phyloP scores from a whole-genome alignment of 306 rosid species.

The Purshia tridentata region DNA sequence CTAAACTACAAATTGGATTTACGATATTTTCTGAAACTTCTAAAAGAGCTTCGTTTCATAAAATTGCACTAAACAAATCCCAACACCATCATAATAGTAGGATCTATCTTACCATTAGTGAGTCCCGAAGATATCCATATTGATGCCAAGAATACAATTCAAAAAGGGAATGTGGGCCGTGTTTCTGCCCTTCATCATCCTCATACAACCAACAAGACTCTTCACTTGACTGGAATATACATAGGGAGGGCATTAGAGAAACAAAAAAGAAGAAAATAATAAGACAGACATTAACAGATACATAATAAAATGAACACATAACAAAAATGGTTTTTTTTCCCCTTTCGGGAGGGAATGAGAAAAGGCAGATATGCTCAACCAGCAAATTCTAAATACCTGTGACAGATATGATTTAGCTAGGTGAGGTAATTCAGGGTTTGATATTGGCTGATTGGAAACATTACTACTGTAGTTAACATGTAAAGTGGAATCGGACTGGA shows the following conservation, averaged over 20 bases:
- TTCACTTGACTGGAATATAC: conserved; percentile 46
- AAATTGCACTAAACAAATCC: conserved; percentile 9
- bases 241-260: neutral
- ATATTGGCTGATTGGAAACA: conserved; percentile 27
- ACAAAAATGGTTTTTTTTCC: no score
- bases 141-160: conserved; percentile 74
- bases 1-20: neutral
- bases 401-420: conserved; percentile 33
- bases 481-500: conserved; percentile 34
- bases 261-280: conserved; percentile 2
- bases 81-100: conserved; percentile 6
- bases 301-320: neutral
- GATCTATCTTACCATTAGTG: conserved; percentile 56
- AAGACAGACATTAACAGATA: conserved; percentile 8
- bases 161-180: conserved; percentile 76
- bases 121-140: conserved; percentile 72
- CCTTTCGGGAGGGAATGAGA: neutral
- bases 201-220: conserved; percentile 78
- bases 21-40: neutral
- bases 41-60: neutral
- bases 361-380: neutral
- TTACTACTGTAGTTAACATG: conserved; percentile 25
- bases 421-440: conserved; percentile 27
- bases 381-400: conserved; percentile 11
- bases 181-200: conserved; percentile 68